Conservation (phyloP, 441 rosid genomes). For the Eugenia klotzschiana region DNA sequence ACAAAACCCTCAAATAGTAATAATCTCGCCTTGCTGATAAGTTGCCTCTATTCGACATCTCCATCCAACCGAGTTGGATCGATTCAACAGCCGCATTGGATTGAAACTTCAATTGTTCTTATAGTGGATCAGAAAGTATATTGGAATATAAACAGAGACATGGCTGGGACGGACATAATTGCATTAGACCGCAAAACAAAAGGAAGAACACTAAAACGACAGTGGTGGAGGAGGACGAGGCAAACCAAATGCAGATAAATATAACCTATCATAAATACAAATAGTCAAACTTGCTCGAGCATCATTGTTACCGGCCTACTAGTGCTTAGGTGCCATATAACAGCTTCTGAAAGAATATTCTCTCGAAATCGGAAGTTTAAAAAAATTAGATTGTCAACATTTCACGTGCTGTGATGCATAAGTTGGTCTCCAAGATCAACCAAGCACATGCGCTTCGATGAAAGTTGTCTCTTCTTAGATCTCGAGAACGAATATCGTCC, state of each 20-base stretch:
- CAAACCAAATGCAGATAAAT: background rate
- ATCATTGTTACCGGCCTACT: background rate
- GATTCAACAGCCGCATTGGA: too few relatives aligned
- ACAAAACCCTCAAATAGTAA: too few relatives aligned
- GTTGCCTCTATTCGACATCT: too few relatives aligned
- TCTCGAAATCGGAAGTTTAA: background rate
- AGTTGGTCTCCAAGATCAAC: background rate
- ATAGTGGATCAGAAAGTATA: constrained; percentile 2
- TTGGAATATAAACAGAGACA: background rate
- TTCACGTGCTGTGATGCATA: background rate
- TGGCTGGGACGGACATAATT: background rate
- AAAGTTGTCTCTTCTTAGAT: background rate
- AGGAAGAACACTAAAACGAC: background rate
- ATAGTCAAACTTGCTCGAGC: constrained; percentile 1
- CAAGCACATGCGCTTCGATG: background rate
- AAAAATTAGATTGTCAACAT: background rate
- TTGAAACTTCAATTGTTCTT: background rate
- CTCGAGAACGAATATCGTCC: background rate
- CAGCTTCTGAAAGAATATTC: background rate
- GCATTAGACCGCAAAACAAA: background rate
- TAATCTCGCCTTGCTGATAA: too few relatives aligned
- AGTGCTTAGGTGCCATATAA: background rate
- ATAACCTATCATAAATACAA: background rate
- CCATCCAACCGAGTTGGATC: too few relatives aligned
- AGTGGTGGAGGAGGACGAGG: background rate